Conservation (phyloP, 208 protist species). For the Leishmania martiniquensis region DNA sequence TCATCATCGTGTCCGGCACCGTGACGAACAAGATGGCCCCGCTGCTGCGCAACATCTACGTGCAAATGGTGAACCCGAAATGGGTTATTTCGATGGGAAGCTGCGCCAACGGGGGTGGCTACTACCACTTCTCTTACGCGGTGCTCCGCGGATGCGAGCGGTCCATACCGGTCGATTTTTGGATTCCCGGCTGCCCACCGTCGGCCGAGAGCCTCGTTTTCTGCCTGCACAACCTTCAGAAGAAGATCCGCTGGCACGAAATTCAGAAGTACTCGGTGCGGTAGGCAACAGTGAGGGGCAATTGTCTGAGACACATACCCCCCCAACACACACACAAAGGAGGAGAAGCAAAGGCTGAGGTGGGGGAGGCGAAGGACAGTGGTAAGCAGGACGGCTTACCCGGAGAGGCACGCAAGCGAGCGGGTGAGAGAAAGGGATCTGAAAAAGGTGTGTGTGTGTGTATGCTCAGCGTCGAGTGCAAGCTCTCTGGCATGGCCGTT, state of each 20-base stretch:
- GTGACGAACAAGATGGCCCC: conserved; percentile 99
- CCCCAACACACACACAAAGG: not conserved
- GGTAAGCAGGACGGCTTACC: too few species aligned
- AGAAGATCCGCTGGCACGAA: conserved; percentile 94
- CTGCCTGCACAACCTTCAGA: conserved; percentile 91
- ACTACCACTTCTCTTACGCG: conserved; percentile 98
- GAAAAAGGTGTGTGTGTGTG: too few species aligned
- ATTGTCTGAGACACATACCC: not conserved
- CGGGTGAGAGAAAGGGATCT: too few species aligned
- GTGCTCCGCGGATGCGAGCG: conserved; percentile 97
- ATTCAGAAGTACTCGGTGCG: conserved; percentile 92
- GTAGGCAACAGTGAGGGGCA: conserved; percentile 32
- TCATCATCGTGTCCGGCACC: conserved; percentile 99
- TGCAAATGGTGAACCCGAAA: conserved; percentile 97
- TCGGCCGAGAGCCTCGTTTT: conserved; percentile 95
- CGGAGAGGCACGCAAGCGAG: not conserved
- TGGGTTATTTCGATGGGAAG: conserved; percentile 96
- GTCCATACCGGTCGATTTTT: conserved; percentile 98
- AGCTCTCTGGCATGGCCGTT: too few species aligned
- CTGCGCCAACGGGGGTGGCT: conserved; percentile 99
- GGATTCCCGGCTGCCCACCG: conserved; percentile 98
- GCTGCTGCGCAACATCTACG: conserved; percentile 97
- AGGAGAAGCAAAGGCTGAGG: not conserved
- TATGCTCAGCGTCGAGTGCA: too few species aligned
- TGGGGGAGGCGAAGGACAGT: too few species aligned